phyloP scores from a whole-genome alignment of 2,329 filamentous ascomycete species.

The Colletotrichum kahawae region DNA sequence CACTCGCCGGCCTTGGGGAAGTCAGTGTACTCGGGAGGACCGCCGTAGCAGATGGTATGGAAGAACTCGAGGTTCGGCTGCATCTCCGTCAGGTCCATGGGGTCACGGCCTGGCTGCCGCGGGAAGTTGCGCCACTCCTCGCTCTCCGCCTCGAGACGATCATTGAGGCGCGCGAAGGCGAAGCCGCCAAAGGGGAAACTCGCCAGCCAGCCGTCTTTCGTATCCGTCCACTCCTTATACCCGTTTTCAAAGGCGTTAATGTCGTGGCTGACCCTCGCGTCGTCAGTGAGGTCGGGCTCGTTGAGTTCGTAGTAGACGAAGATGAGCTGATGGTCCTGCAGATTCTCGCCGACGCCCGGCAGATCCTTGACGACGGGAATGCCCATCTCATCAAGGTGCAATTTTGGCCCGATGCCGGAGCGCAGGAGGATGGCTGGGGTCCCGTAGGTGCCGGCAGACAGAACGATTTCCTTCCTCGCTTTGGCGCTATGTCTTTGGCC shows the following conservation, averaged over 20 bases:
- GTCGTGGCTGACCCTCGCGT: not conserved
- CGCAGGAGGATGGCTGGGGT: slow-evolving; percentile 56
- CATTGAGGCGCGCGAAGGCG: not conserved
- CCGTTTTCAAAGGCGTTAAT: not conserved
- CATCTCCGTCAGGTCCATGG: not conserved
- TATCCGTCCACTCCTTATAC: not conserved
- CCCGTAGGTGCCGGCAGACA: slow-evolving; percentile 54
- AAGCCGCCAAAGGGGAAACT: not conserved
- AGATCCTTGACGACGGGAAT: slow-evolving; percentile 51
- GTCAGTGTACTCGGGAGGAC: not conserved
- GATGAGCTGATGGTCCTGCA: slow-evolving; percentile 34
- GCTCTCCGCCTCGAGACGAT: not conserved
- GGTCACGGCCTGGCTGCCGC: not conserved
- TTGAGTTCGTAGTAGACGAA: not conserved
- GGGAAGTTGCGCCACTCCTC: not conserved
- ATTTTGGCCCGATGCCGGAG: slow-evolving; percentile 50
- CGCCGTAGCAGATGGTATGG: not conserved
- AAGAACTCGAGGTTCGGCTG: not conserved
- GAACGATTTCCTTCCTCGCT: slow-evolving; percentile 48
- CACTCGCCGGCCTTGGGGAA: not conserved
- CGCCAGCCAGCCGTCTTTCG: not conserved
- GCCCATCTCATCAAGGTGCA: slow-evolving; percentile 43
- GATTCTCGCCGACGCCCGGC: slow-evolving; percentile 54
- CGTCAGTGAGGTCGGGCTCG: not conserved
- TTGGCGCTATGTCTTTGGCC: not conserved